These are phyloP conservation scores for Bothriochloa decipiens DNA, from an alignment of 176 grass and related monocot species.

Conservation along the genomic window DNA sequence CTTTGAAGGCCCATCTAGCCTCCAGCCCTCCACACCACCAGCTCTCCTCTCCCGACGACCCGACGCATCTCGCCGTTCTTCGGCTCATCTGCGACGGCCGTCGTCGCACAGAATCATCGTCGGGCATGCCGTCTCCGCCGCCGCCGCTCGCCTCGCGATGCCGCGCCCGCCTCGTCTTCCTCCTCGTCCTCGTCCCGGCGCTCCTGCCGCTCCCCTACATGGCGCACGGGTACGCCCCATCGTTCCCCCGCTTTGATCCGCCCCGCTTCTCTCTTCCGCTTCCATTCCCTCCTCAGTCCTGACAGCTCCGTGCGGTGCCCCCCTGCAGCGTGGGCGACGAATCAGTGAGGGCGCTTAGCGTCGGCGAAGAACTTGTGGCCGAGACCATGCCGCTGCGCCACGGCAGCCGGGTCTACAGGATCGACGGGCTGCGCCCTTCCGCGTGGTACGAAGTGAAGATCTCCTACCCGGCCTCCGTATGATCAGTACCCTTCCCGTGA, in stretches of 20 bases:
- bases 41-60: neutral
- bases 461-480: conserved; percentile 88
- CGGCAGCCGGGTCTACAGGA: conserved; percentile 59
- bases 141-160: neutral
- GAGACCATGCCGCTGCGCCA: conserved; percentile 64
- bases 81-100: conserved; percentile 13
- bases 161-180: neutral
- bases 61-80: neutral
- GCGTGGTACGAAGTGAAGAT: conserved; percentile 96
- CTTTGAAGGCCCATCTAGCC: neutral
- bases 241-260: neutral
- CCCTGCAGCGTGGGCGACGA: conserved; percentile 52
- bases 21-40: no score
- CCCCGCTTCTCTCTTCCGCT: neutral
- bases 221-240: conserved; percentile 1
- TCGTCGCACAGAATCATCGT: neutral
- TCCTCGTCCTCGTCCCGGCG: conserved; percentile 5
- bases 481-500: conserved; percentile 39
- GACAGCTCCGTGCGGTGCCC: neutral
- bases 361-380: conserved; percentile 60
- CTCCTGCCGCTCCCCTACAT: neutral
- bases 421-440: conserved; percentile 51
- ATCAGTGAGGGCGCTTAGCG: conserved; percentile 43
- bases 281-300: neutral
- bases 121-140: conserved; percentile 30